These are phyloP conservation scores for Clitocybe nebularis DNA, from an alignment of 1,284 basidiomycete genomes.

Conservation along the genomic window DNA sequence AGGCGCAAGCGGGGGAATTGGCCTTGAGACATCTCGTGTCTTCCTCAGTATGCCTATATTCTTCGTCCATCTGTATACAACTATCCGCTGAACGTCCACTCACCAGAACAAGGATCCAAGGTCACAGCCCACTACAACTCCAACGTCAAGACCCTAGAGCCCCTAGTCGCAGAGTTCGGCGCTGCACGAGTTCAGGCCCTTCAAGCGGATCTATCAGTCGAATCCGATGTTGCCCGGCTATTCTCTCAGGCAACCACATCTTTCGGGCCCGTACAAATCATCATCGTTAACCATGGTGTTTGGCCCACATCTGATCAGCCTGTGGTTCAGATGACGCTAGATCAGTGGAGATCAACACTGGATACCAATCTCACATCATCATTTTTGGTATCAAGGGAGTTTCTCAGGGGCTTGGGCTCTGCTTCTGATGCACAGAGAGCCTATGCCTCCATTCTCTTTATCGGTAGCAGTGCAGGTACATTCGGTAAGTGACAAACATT, in stretches of 20 bases:
- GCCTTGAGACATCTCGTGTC: conserved; percentile 49
- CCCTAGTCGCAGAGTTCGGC: conserved; percentile 36
- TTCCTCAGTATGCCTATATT: conserved; percentile 44
- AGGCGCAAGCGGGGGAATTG: conserved; percentile 70
- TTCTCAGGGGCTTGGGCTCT: conserved; percentile 43
- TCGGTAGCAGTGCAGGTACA: conserved; percentile 72
- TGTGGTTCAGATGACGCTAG: conserved; percentile 56
- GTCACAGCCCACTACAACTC: conserved; percentile 75
- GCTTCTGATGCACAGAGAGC: conserved; percentile 40
- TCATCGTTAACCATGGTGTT: conserved; percentile 65
- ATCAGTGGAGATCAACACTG: conserved; percentile 63
- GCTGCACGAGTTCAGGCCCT: conserved; percentile 34
- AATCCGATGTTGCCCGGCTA: conserved; percentile 45
- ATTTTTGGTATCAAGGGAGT: conserved; percentile 65
- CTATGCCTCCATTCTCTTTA: conserved; percentile 56
- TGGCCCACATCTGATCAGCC: conserved; percentile 45
- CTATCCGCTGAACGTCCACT: background rate
- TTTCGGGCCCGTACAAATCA: conserved; percentile 52
- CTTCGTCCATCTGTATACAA: background rate
- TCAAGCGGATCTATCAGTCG: conserved; percentile 57
- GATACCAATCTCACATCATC: conserved; percentile 63
- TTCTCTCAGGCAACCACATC: conserved; percentile 33
- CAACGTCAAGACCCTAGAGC: conserved; percentile 40
- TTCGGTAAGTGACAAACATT: conserved; percentile 48
- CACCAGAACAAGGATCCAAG: conserved; percentile 59